These are phyloP conservation scores for Onygenales sp. DNA, from an alignment of 2,329 filamentous ascomycete genomes.

Conservation along the genomic window DNA sequence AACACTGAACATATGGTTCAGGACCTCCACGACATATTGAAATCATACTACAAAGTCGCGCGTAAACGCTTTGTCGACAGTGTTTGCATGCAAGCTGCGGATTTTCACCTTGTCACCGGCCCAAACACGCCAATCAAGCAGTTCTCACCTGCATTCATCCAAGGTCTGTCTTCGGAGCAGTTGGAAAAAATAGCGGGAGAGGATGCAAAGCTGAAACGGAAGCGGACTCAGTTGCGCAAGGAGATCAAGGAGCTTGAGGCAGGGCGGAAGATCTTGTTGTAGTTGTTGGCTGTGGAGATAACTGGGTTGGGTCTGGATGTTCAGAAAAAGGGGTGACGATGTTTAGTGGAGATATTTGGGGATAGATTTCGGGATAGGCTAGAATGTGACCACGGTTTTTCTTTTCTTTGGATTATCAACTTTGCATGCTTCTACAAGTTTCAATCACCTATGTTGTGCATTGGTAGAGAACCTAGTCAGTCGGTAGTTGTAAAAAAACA, in stretches of 20 bases:
- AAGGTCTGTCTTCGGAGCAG: constrained; percentile 38
- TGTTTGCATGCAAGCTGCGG: constrained; percentile 49
- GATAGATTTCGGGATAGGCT: no score
- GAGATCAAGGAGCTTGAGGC: constrained; percentile 38
- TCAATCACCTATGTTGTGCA: no score
- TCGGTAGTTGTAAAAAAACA: no score
- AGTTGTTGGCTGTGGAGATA: no score
- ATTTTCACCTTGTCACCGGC: constrained; percentile 44
- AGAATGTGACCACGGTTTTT: no score
- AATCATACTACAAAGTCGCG: constrained; percentile 53
- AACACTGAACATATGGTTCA: constrained; percentile 33
- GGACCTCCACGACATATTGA: constrained; percentile 51
- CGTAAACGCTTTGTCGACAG: constrained; percentile 54
- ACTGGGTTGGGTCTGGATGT: no score
- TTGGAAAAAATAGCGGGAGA: constrained; percentile 52
- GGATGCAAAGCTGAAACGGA: constrained; percentile 32
- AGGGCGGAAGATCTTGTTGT: background rate
- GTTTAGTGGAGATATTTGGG: no score
- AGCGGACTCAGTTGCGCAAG: constrained; percentile 34
- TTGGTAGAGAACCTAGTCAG: no score
- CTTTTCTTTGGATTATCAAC: no score
- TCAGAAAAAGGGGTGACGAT: no score
- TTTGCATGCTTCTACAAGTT: no score
- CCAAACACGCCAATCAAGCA: constrained; percentile 42
- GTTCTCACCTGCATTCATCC: constrained; percentile 44